Base-by-base conservation (phyloP, 2,329 filamentous ascomycete genomes). In the Botryosphaeria dothidea region DNA sequence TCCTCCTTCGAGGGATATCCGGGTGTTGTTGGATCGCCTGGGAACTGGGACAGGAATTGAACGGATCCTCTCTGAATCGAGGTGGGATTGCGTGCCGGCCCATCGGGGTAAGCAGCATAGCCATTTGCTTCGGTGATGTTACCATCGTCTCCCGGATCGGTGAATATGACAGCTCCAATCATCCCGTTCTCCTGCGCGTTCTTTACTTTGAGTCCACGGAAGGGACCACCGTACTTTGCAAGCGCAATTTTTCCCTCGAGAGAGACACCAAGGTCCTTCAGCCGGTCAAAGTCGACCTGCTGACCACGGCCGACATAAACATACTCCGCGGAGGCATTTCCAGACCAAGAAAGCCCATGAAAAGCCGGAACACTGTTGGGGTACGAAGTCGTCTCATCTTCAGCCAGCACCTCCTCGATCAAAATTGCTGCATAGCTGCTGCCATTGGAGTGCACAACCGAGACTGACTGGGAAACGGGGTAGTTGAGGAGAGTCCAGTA, bases 1-100 rank as follows among this genome's bases (percentile, higher is more conserved):
- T 90, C 92, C 15, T 91, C 90, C 75, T 93, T 93, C 0, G 92
- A 96, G 3, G 92, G 90, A 72, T 96, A 97, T 5, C 93, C 75
- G 8, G 76, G 76, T 8, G 76, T 78, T 2, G 76, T 78, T 2
- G 76, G 76, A 48, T 78, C 76, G 21, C 76, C 76, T 6, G 75
- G 75, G 46, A 90, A 67, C 83, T 86, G 62, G 80, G 83, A 69
- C 66, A 97, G 78, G 71, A 92, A 96, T 60, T 80, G 75, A 3
- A 83, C 81, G 36, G 74, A 78, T 41, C 81, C 81, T 67, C 81
- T 73, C 67, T 84, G 81, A 1, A 83, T 79, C 17, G 74, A 74
- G 1, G 79, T 76, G 5, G 81, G 81, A 62, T 83, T 79, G 21
- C 81, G 73, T 17, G 81, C 81, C 19, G 77, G 78, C 0, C 81